Percentiles rank a stretch among this genome's conserved stretches.
Evolutionary conservation across 2,329 filamentous ascomycete genomes (phyloP).

Genomic region (Fusarium algeriense): DNA sequence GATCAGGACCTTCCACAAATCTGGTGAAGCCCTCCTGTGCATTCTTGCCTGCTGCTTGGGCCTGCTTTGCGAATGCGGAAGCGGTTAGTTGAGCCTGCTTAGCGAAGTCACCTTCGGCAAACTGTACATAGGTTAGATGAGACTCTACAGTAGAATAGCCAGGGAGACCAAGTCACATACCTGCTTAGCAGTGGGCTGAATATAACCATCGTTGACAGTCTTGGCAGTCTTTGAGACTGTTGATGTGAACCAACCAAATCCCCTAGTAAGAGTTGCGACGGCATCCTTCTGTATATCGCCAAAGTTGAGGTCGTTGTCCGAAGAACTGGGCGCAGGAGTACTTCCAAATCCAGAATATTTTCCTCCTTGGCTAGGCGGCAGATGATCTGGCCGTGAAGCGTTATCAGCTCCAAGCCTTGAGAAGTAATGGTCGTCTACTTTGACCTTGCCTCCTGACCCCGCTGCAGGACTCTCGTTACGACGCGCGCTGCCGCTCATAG

Average conservation of each 20-base stretch:
- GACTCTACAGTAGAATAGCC: neutral
- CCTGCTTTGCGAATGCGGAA: constrained; percentile 74
- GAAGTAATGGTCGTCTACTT: constrained; percentile 90
- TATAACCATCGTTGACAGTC: constrained; percentile 89
- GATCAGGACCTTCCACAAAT: constrained; percentile 83
- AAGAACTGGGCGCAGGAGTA: constrained; percentile 68
- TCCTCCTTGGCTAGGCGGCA: constrained; percentile 91
- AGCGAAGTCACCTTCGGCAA: constrained; percentile 84
- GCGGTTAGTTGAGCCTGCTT: constrained; percentile 72
- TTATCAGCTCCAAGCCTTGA: constrained; percentile 87
- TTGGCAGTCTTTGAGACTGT: constrained; percentile 92
- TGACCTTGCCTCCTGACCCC: constrained; percentile 63
- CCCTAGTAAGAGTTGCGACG: constrained; percentile 86
- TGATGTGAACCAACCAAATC: constrained; percentile 92
- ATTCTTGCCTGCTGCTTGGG: constrained; percentile 77
- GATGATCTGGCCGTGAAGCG: constrained; percentile 75
- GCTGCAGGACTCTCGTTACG: constrained; percentile 56
- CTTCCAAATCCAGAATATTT: constrained; percentile 94
- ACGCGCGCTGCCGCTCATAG: constrained; percentile 55
- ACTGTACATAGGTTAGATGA: constrained; percentile 60
- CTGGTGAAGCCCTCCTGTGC: constrained; percentile 85
- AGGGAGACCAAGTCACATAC: constrained; percentile 58
- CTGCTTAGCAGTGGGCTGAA: constrained; percentile 92
- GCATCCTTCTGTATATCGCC: constrained; percentile 94
- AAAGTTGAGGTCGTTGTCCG: constrained; percentile 67